Conservation (phyloP, 1,284 basidiomycete genomes). For the Apiotrichum sp. region DNA sequence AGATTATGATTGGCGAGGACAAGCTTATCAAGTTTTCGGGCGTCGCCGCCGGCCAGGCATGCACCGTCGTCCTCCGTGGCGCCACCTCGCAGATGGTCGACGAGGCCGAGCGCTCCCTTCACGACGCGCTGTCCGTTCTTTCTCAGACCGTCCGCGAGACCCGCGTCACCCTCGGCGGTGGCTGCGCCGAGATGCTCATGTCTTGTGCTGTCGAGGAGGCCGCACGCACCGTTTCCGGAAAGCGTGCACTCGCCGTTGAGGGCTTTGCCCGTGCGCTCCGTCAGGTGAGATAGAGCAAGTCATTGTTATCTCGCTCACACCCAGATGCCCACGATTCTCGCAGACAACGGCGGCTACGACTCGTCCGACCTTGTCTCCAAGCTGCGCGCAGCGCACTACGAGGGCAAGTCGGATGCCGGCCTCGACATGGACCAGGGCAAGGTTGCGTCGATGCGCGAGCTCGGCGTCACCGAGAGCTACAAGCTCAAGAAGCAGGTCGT, state of each 20-base stretch:
- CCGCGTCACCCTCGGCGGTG: constrained; percentile 86
- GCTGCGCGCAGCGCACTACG: constrained; percentile 89
- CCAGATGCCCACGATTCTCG: constrained; percentile 86
- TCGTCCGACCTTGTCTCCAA: constrained; percentile 89
- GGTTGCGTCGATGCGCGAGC: constrained; percentile 78
- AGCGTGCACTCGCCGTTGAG: constrained; percentile 93
- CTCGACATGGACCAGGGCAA: constrained; percentile 86
- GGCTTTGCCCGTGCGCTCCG: constrained; percentile 81
- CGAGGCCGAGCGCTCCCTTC: constrained; percentile 94
- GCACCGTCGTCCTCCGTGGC: constrained; percentile 94
- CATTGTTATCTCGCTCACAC: too few species aligned
- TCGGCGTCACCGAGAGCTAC: constrained; percentile 92
- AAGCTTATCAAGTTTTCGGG: constrained; percentile 99
- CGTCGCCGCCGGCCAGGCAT: constrained; percentile 96
- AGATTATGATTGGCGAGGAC: constrained; percentile 99
- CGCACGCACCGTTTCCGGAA: constrained; percentile 77
- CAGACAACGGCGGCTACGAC: constrained; percentile 97
- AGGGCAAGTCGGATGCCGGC: constrained; percentile 76
- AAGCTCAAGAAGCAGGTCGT: constrained; percentile 97
- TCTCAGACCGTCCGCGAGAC: constrained; percentile 98
- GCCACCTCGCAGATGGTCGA: constrained; percentile 99
- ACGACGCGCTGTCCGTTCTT: constrained; percentile 94
- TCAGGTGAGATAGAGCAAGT: constrained; percentile 61
- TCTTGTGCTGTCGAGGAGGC: constrained; percentile 86
- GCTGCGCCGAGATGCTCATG: constrained; percentile 98